These are phyloP conservation scores for Meira miltonrushii DNA, from an alignment of 1,284 basidiomycete genomes.

Conservation along the genomic window DNA sequence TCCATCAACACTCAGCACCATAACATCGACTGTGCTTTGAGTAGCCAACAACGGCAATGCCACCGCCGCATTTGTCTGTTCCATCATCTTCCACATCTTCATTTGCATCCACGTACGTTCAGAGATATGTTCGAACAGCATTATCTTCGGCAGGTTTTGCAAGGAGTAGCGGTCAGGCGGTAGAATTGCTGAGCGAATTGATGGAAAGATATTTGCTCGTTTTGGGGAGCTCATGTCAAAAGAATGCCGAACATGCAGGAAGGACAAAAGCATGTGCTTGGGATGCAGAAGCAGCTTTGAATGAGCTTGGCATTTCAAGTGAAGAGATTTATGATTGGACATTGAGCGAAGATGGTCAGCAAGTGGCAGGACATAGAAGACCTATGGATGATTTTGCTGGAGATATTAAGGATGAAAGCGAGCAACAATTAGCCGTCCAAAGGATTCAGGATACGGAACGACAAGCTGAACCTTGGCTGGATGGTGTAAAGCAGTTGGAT, in stretches of 20 bases:
- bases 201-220: constrained; percentile 37
- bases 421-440: too few relatives aligned
- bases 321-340: constrained; percentile 23
- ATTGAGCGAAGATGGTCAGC: not conserved
- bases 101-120: constrained; percentile 23
- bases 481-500: too few relatives aligned
- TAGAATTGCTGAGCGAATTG: constrained; percentile 29
- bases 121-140: constrained; percentile 19
- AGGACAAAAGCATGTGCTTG: constrained; percentile 15
- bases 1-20: too few relatives aligned
- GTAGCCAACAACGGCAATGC: not conserved
- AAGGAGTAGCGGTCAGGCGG: constrained; percentile 25
- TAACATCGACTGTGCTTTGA: too few relatives aligned
- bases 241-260: constrained; percentile 29
- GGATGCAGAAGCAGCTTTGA: constrained; percentile 13
- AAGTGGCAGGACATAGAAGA: too few relatives aligned
- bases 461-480: too few relatives aligned
- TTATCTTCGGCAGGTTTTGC: constrained; percentile 33
- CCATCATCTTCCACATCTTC: constrained; percentile 26
- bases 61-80: constrained; percentile 1
- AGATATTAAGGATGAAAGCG: too few relatives aligned
- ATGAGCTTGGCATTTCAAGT: constrained; percentile 28
- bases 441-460: too few relatives aligned
- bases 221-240: constrained; percentile 21
- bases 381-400: too few relatives aligned